These are phyloP conservation scores for Penicillium maclennaniae DNA, from an alignment of 495 filamentous ascomycete species.

Conservation along the genomic window DNA sequence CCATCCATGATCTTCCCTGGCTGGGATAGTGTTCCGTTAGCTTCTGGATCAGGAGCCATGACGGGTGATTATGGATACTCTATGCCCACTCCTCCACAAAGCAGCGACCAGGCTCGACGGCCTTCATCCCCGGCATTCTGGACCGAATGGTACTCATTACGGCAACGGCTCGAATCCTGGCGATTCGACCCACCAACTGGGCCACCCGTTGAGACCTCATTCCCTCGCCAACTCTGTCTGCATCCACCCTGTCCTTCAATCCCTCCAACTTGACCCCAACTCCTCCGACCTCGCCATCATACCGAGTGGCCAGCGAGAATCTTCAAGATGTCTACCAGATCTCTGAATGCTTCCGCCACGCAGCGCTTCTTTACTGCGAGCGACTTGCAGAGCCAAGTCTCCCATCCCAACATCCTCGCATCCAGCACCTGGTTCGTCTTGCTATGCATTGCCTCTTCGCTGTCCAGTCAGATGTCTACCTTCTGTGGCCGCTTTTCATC, in stretches of 20 bases:
- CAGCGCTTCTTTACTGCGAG: constrained; percentile 86
- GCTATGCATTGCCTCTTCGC: constrained; percentile 77
- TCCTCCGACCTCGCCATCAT: constrained; percentile 26
- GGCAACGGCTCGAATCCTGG: constrained; percentile 75
- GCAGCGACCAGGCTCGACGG: constrained; percentile 19
- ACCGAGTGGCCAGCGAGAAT: constrained; percentile 34
- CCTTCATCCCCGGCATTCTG: constrained; percentile 61
- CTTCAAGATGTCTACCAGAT: constrained; percentile 58
- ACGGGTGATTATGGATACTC: constrained; percentile 23
- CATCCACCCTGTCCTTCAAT: constrained; percentile 32
- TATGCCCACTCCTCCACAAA: constrained; percentile 27
- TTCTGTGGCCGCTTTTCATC: constrained; percentile 93
- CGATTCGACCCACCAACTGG: constrained; percentile 65
- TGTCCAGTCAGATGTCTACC: constrained; percentile 79
- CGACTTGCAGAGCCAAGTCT: constrained; percentile 76
- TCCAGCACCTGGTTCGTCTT: constrained; percentile 76
- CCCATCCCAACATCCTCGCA: constrained; percentile 70
- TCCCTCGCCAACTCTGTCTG: constrained; percentile 21
- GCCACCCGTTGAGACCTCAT: constrained; percentile 27
- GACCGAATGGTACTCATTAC: constrained; percentile 80
- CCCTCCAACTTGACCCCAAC: constrained; percentile 33
- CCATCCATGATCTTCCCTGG: constrained; percentile 35
- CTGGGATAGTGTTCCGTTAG: constrained; percentile 16
- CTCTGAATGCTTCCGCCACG: constrained; percentile 85
- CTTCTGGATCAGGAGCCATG: constrained; percentile 1